These are phyloP conservation scores for Bjerkandera adusta DNA, from an alignment of 1,284 basidiomycete species.

Conservation along the genomic window DNA sequence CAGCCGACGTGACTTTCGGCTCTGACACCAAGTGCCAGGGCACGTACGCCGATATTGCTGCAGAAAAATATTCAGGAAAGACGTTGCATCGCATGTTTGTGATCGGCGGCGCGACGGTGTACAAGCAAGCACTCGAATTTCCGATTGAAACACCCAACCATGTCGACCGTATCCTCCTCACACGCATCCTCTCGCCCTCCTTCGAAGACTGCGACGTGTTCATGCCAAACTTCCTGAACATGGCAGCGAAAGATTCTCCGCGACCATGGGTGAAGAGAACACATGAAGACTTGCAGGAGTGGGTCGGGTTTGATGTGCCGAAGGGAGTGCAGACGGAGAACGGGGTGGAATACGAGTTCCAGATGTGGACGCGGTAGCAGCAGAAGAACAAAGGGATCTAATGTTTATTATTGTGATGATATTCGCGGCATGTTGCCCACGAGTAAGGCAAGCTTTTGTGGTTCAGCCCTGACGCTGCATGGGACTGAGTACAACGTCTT, in stretches of 20 bases:
- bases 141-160: conserved; percentile 36
- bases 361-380: conserved; percentile 78
- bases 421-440: background rate
- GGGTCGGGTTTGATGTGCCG: conserved; percentile 81
- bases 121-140: conserved; percentile 63
- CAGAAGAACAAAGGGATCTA: too few relatives aligned
- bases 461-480: conserved; percentile 62
- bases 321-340: conserved; percentile 78
- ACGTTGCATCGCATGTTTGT: conserved; percentile 64
- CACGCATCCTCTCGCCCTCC: conserved; percentile 73
- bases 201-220: conserved; percentile 87
- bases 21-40: too few relatives aligned
- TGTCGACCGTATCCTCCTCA: conserved; percentile 84
- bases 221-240: conserved; percentile 68
- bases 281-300: conserved; percentile 64
- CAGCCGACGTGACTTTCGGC: conserved; percentile 13
- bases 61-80: too few relatives aligned
- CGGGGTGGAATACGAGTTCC: conserved; percentile 82
- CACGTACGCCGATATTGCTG: too few relatives aligned
- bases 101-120: conserved; percentile 89
- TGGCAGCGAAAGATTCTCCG: conserved; percentile 19
- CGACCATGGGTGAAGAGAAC: conserved; percentile 55
- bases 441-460: background rate
- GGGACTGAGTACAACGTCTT: background rate
- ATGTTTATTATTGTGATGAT: background rate